These are phyloP conservation scores for Colletotrichum tofieldiae DNA, from an alignment of 2,329 filamentous ascomycete species.

Conservation along the genomic window DNA sequence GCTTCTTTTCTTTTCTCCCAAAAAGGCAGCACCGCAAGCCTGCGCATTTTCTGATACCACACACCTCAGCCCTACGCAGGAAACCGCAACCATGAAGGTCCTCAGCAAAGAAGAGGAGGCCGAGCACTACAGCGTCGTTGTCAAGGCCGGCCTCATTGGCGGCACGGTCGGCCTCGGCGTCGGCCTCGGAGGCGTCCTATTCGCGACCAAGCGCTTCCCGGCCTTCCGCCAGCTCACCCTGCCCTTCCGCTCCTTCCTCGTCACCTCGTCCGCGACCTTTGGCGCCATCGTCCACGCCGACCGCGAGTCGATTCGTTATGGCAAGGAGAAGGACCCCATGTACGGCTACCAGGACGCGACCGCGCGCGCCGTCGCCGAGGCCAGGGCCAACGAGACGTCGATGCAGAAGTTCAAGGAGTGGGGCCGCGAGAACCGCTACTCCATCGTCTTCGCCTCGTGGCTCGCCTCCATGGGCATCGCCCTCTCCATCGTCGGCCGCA, in stretches of 20 bases:
- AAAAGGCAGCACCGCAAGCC: conserved; percentile 18
- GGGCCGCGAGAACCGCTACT: conserved; percentile 86
- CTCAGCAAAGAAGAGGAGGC: conserved; percentile 93
- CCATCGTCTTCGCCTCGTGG: conserved; percentile 88
- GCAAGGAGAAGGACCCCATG: conserved; percentile 78
- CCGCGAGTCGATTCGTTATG: conserved; percentile 75
- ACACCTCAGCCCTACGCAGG: background rate
- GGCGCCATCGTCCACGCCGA: conserved; percentile 92
- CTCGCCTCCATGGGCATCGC: conserved; percentile 83
- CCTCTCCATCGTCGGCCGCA: conserved; percentile 82
- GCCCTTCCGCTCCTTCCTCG: conserved; percentile 92
- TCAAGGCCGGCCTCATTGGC: conserved; percentile 85
- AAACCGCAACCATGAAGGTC: conserved; percentile 83
- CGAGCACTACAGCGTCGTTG: conserved; percentile 85
- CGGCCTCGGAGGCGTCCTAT: conserved; percentile 78
- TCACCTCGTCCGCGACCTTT: conserved; percentile 87
- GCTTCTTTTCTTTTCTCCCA: background rate
- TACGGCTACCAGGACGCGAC: conserved; percentile 77
- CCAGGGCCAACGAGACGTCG: conserved; percentile 69
- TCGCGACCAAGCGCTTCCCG: conserved; percentile 79
- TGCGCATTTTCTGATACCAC: background rate
- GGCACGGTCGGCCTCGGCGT: conserved; percentile 77
- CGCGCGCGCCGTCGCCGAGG: conserved; percentile 68
- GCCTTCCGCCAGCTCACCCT: conserved; percentile 87
- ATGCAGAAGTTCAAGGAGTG: conserved; percentile 78